A percentile compares a stretch with the other conserved stretches of the same genome.
phyloP scores from a whole-genome alignment of 768 basidiomycete species.

The Suillus lakei region DNA sequence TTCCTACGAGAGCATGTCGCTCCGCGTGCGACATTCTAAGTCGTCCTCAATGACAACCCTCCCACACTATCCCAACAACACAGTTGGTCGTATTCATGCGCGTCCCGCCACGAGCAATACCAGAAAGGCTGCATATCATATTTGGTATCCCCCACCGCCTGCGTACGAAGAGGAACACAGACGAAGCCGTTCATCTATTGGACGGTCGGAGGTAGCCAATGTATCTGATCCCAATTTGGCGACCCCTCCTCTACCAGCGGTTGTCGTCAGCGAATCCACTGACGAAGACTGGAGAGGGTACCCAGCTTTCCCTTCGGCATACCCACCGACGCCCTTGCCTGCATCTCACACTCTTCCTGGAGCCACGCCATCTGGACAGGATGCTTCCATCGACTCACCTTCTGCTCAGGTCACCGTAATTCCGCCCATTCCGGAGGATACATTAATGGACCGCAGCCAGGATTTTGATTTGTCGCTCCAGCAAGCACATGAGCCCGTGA shows the following conservation, averaged over 20 bases:
- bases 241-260: slow-evolving; percentile 7
- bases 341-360: slow-evolving; percentile 39
- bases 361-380: slow-evolving; percentile 13
- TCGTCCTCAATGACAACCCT: slow-evolving; percentile 25
- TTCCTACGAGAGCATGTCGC: slow-evolving; percentile 6
- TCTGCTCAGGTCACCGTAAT: slow-evolving; percentile 19
- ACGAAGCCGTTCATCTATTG: slow-evolving; percentile 21
- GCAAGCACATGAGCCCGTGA: slow-evolving; percentile 61
- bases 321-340: slow-evolving; percentile 70
- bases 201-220: slow-evolving; percentile 17
- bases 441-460: slow-evolving; percentile 38
- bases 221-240: slow-evolving; percentile 9
- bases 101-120: slow-evolving; percentile 28
- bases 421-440: slow-evolving; percentile 44
- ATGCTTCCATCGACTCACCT: slow-evolving; percentile 10
- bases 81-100: slow-evolving; percentile 23
- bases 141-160: slow-evolving; percentile 67
- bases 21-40: slow-evolving; percentile 17
- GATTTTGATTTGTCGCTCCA: slow-evolving; percentile 76
- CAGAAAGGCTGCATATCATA: slow-evolving; percentile 41
- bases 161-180: slow-evolving; percentile 44
- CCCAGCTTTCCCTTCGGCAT: slow-evolving; percentile 77
- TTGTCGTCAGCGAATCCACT: slow-evolving; percentile 32
- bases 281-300: slow-evolving; percentile 77
- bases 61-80: slow-evolving; percentile 28